Conservation (phyloP, 2,329 filamentous ascomycete genomes). For the Paraphoma chrysanthemicola region DNA sequence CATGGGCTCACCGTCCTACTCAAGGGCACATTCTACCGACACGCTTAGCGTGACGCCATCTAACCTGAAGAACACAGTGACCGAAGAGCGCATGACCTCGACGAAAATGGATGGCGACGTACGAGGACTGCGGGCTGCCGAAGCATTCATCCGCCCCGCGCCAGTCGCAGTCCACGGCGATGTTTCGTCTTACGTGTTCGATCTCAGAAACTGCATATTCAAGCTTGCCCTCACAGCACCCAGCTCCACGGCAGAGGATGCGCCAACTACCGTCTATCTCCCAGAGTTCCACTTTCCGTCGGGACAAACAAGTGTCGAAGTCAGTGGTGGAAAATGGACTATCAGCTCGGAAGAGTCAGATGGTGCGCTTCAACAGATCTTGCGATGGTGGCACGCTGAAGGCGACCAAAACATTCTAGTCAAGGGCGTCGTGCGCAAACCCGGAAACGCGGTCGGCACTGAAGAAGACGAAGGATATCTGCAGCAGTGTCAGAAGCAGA, state of each 20-base stretch:
- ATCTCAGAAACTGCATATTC: slow-evolving; percentile 80
- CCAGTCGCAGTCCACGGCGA: slow-evolving; percentile 78
- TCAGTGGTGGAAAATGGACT: slow-evolving; percentile 88
- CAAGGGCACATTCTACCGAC: slow-evolving; percentile 57
- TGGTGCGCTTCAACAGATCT: slow-evolving; percentile 72
- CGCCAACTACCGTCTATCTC: slow-evolving; percentile 82
- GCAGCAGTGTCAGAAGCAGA: slow-evolving; percentile 62
- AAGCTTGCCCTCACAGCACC: slow-evolving; percentile 72
- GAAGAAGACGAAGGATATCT: slow-evolving; percentile 81
- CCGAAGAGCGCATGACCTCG: slow-evolving; percentile 58
- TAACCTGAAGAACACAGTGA: slow-evolving; percentile 78
- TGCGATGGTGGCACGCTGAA: slow-evolving; percentile 92
- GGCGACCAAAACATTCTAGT: slow-evolving; percentile 83
- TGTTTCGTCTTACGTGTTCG: slow-evolving; percentile 77
- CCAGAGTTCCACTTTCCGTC: slow-evolving; percentile 93
- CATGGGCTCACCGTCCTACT: slow-evolving; percentile 61
- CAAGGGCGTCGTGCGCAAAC: slow-evolving; percentile 72
- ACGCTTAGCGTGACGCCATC: slow-evolving; percentile 69
- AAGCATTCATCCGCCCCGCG: slow-evolving; percentile 88
- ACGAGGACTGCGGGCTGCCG: slow-evolving; percentile 81
- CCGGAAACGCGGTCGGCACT: slow-evolving; percentile 54
- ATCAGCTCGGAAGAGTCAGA: slow-evolving; percentile 77
- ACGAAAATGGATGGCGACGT: slow-evolving; percentile 33
- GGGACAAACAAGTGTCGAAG: slow-evolving; percentile 72
- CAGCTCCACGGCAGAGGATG: slow-evolving; percentile 65